A percentile compares a stretch with the other conserved stretches of the same genome.
Evolutionary conservation across 2,329 filamentous ascomycete species (phyloP).

Genomic region (Cercospora sp.): DNA sequence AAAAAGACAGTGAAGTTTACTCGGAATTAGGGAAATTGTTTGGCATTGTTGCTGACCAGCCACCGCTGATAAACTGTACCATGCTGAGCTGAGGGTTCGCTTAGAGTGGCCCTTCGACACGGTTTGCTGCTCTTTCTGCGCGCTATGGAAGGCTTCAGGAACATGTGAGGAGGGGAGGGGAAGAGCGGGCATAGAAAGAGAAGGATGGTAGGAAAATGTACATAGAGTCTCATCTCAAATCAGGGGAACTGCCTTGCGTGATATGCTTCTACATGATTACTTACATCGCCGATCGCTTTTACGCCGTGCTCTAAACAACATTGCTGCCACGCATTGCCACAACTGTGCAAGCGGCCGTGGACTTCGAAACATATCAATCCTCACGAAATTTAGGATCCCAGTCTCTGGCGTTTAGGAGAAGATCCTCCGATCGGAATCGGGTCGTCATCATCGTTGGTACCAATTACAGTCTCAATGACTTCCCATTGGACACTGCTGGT

Average conservation of each 20-base stretch:
- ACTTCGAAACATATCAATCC: too few species aligned
- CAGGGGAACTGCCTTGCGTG: background rate
- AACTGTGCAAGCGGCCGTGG: too few species aligned
- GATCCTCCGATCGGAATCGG: background rate
- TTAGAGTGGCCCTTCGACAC: background rate
- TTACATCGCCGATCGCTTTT: background rate
- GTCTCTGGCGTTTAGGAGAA: conserved; percentile 26
- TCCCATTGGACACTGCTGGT: conserved; percentile 76
- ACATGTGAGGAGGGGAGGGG: background rate
- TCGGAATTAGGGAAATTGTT: background rate
- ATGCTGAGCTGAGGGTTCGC: background rate
- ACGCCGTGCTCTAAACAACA: background rate
- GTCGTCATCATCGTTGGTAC: conserved; percentile 22
- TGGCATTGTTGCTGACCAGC: background rate
- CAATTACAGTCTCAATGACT: conserved; percentile 64
- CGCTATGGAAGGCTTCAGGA: background rate
- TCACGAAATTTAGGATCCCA: conserved; percentile 2
- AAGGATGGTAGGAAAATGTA: background rate
- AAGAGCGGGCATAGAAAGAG: background rate
- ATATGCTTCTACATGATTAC: background rate
- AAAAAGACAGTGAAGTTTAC: background rate
- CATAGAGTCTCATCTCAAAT: background rate
- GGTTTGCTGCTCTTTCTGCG: background rate
- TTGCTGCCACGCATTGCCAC: too few species aligned
- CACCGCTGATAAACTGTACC: background rate